Percentiles rank a stretch among this genome's conserved stretches.
Evolutionary conservation across 257 asterid species (phyloP).

Genomic region (Leptodermis oblonga): DNA sequence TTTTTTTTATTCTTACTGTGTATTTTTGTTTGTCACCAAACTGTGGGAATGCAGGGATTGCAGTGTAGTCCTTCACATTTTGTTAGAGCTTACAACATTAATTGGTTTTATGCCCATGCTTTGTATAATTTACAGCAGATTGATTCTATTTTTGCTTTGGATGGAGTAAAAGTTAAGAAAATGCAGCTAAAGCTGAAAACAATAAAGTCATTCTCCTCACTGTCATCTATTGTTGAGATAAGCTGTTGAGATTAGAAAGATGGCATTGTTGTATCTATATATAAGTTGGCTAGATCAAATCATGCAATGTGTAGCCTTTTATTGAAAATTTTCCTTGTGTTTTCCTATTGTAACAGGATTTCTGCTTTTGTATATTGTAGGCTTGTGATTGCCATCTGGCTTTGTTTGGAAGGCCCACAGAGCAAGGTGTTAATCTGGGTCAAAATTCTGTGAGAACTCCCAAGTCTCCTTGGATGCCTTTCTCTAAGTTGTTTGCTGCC

Average conservation of each 20-base stretch:
- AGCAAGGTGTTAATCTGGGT: conserved; percentile 18
- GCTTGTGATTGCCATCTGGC: conserved; percentile 31
- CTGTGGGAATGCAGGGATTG: neutral
- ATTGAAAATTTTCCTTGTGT: neutral
- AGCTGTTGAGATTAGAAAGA: neutral
- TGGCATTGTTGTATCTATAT: neutral
- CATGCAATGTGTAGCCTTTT: neutral
- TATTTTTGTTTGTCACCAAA: neutral
- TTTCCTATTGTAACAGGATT: neutral
- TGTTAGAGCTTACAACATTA: neutral
- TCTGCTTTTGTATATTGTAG: conserved; percentile 25
- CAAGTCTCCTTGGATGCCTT: conserved; percentile 83
- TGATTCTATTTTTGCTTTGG: neutral
- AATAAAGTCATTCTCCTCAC: neutral
- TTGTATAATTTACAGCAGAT: neutral
- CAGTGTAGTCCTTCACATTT: neutral
- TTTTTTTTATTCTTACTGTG: neutral
- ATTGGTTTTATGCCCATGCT: neutral
- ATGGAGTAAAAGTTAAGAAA: neutral
- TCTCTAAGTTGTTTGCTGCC: conserved; percentile 68
- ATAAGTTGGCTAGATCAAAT: neutral
- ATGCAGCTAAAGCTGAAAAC: conserved; percentile 4
- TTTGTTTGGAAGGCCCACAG: conserved; percentile 22
- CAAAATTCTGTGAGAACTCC: conserved; percentile 38
- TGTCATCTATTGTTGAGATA: neutral